These are phyloP conservation scores for Theobroma cacao DNA, from an alignment of 345 rosid genomes.

Conservation along the genomic window DNA sequence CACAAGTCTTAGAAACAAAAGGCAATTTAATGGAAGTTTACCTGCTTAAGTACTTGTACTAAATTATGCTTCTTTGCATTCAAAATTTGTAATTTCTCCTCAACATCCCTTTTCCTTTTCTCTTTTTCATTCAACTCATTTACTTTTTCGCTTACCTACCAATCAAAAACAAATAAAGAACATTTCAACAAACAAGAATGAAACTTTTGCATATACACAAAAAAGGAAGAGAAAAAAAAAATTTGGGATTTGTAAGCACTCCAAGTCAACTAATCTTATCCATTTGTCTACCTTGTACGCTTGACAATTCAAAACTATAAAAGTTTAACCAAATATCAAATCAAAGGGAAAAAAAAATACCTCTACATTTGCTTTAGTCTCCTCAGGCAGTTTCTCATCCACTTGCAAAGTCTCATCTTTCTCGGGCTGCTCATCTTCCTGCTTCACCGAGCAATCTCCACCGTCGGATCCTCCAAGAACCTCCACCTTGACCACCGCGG, in stretches of 20 bases:
- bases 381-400: slow-evolving; percentile 26
- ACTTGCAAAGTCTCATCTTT: slow-evolving; percentile 24
- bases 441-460: slow-evolving; percentile 17
- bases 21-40: slow-evolving; percentile 18
- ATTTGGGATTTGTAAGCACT: background rate
- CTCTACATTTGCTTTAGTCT: slow-evolving; percentile 25
- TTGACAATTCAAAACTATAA: background rate
- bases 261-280: background rate
- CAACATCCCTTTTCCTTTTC: slow-evolving; percentile 61
- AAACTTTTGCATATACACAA: background rate
- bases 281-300: background rate
- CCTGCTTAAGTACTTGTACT: slow-evolving; percentile 90
- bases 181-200: background rate
- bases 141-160: slow-evolving; percentile 37
- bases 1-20: background rate
- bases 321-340: background rate
- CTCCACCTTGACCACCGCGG: slow-evolving; percentile 5
- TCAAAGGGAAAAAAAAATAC: slow-evolving; percentile 15
- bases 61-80: slow-evolving; percentile 83
- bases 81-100: slow-evolving; percentile 69
- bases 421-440: slow-evolving; percentile 3
- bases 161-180: slow-evolving; percentile 7
- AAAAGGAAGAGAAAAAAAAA: background rate
- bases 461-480: slow-evolving; percentile 20
- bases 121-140: slow-evolving; percentile 38